Evolutionary conservation across 1,139 yeast genomes (phyloP).

Genomic region (Nematodospora anomalae): DNA sequence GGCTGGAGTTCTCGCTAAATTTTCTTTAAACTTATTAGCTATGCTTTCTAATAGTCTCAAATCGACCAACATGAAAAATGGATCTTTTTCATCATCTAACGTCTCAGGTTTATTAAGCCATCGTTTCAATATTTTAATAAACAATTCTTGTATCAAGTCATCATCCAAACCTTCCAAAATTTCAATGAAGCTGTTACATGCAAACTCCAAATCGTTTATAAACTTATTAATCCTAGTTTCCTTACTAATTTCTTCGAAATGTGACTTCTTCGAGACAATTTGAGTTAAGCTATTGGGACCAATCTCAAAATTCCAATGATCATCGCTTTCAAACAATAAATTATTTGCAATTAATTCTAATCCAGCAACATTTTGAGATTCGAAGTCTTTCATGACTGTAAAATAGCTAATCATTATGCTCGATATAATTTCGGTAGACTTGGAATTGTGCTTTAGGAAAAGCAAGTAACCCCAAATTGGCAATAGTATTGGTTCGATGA

Average conservation of each 20-base stretch:
- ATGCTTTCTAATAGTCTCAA: slow-evolving; percentile 64
- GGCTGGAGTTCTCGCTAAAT: slow-evolving; percentile 59
- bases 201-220: slow-evolving; percentile 50
- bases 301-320: slow-evolving; percentile 50
- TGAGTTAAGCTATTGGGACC: slow-evolving; percentile 60
- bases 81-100: slow-evolving; percentile 38
- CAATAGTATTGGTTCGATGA: slow-evolving; percentile 47
- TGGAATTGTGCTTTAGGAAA: slow-evolving; percentile 43
- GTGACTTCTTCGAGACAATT: slow-evolving; percentile 25
- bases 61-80: slow-evolving; percentile 58
- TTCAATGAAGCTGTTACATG: slow-evolving; percentile 46
- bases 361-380: slow-evolving; percentile 22
- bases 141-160: slow-evolving; percentile 45
- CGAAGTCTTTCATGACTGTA: slow-evolving; percentile 33
- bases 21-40: slow-evolving; percentile 59
- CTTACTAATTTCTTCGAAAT: slow-evolving; percentile 16
- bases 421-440: slow-evolving; percentile 43
- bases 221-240: slow-evolving; percentile 29
- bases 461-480: slow-evolving; percentile 64
- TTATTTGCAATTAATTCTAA: slow-evolving; percentile 45
- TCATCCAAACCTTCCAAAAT: slow-evolving; percentile 54
- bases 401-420: slow-evolving; percentile 52
- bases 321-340: slow-evolving; percentile 43
- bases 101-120: slow-evolving; percentile 45
- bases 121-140: slow-evolving; percentile 52